Evolutionary conservation across 257 asterid species (phyloP).

Genomic region (Ajuga chamaepitys): DNA sequence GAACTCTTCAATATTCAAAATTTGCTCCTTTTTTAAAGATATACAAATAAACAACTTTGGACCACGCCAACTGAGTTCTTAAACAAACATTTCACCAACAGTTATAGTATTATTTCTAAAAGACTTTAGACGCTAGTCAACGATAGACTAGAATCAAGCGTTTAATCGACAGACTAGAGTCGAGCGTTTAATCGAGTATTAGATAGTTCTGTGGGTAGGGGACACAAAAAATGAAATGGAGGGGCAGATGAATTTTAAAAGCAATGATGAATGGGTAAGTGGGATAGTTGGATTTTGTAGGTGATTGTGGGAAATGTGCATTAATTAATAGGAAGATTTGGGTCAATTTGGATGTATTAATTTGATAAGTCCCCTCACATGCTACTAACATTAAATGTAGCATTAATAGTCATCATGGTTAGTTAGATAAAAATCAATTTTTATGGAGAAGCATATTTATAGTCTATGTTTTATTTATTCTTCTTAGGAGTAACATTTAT

Average conservation of each 20-base stretch:
- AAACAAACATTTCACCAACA: too few species aligned
- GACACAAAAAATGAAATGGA: too few species aligned
- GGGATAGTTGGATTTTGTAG: not conserved
- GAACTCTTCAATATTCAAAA: too few species aligned
- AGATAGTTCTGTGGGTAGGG: too few species aligned
- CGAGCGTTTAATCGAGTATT: too few species aligned
- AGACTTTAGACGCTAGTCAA: too few species aligned
- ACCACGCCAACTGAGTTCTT: too few species aligned
- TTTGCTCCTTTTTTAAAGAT: too few species aligned
- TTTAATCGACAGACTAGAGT: too few species aligned
- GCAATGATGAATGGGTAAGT: not conserved
- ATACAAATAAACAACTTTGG: too few species aligned
- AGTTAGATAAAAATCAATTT: not conserved
- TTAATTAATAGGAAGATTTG: not conserved
- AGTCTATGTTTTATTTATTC: not conserved
- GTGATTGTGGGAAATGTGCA: slow-evolving; percentile 6
- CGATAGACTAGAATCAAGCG: too few species aligned
- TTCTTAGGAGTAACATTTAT: not conserved
- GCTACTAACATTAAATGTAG: not conserved
- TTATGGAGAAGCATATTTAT: not conserved
- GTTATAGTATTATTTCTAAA: too few species aligned
- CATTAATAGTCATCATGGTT: not conserved
- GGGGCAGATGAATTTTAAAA: not conserved
- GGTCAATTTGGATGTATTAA: not conserved
- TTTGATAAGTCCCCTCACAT: not conserved